Evolutionary conservation across 2,329 filamentous ascomycete species (phyloP), one percentile per base, ranked within the genome.

Genomic region (Penicillium sp.): DNA sequence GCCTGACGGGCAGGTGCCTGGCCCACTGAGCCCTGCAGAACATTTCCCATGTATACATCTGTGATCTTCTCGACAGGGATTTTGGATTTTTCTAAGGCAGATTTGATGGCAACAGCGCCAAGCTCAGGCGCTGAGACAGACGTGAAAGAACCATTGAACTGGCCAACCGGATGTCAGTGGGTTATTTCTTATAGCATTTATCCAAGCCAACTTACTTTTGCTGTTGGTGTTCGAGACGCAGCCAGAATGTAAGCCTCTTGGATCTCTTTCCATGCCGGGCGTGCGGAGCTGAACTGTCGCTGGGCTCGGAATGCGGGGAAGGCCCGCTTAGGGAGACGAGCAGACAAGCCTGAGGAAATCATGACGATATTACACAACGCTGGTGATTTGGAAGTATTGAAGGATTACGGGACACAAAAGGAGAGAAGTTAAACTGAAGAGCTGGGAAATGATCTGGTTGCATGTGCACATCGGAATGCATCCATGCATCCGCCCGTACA

Each of bases 41-140:
- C 94, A 68, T 97, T 96, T 70, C 94, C 94, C 90, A 97, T 96
- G 79, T 97, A 97, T 14, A 97, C 91, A 75, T 96, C 89, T 60
- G 87, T 89, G 67, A 97, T 90, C 70, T 88, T 89, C 32, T 87
- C 85, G 48, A 85, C 74, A 1, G 94, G 92, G 7, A 97, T 83
- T 61, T 85, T 87, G 48, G 92, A 95, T 75, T 94, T 96, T 64
- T 87, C 84, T 50, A 99, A 76, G 27, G 94, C 94, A 43, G 91
- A 88, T 74, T 92, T 94, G 78, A 99, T 97, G 55, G 92, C 94
- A 14, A 87, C 86, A 29, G 93, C 91, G 62, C 90, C 94, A 43
- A 99, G 88, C 68, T 89, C 83, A n/a, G 94, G 89, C 9, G 92
- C 93, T 3, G 91, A 81, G 30, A 97, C 85, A 43, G 83, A 88